Evolutionary conservation across 306 rosid species (phyloP), one percentile per base, ranked within the genome.

Genomic region (Dryas drummondii): DNA sequence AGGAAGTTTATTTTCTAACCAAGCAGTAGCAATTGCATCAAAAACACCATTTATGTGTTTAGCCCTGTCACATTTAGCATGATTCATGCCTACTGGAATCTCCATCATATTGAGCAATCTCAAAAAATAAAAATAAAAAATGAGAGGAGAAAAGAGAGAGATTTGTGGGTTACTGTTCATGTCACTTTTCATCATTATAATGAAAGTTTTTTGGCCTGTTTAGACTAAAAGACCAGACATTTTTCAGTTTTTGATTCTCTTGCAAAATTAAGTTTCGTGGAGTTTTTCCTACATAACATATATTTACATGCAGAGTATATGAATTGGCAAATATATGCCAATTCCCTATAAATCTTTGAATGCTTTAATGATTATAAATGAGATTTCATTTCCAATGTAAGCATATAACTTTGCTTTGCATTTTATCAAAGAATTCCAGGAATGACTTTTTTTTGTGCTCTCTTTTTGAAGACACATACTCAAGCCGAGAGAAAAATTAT

Each of bases 401-500:
- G 41, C 22, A 17, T 32, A 59, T 10, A 27, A 32, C 65, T 59
- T 55, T 26, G 6, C 37, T 70, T 53, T 7, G 61, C 19, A 69
- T 69, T 16, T n/a, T 40, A 14, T 68, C 59, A 27, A 27, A 16
- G 0, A 32, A 12, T 17, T 70, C 15, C 6, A 41, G n/a, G 10
- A 11, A 42, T 71, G 10, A 70, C 37, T 14, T 40, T 16, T 66
- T 26, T 41, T 1, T 11, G 4, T 61, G 0, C 27, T 9, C 7
- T 5, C 4, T 8, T 47, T 57, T 80, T 78, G 17, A 72, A 91
- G 96, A 91, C 96, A 48, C 91, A 87, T 65, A 88, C 89, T 75
- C 96, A 88, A 87, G 96, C 90, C 6, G 90, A 91, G 83, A 77
- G 84, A 76, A 91, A 88, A 79, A 82, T 88, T 50, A 75, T 73